Evolutionary conservation across 2,329 filamentous ascomycete genomes (phyloP).

Genomic region (Cryoendolithus antarcticus): DNA sequence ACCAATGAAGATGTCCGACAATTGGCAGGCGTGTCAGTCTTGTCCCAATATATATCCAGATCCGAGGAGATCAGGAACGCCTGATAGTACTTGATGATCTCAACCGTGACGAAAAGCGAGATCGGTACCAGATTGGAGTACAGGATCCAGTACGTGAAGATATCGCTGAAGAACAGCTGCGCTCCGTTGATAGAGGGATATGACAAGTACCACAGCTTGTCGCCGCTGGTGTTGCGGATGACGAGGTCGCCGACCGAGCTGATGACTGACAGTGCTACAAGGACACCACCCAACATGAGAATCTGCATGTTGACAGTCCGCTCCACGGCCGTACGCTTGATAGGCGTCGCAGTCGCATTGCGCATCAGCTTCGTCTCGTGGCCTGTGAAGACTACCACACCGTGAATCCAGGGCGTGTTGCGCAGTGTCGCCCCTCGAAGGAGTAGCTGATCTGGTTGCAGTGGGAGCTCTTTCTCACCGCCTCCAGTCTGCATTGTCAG

Average conservation of each 20-base stretch:
- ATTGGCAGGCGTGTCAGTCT: constrained; percentile 87
- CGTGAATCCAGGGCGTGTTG: constrained; percentile 96
- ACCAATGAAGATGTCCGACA: constrained; percentile 94
- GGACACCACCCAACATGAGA: constrained; percentile 72
- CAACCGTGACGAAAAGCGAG: constrained; percentile 92
- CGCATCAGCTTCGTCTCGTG: constrained; percentile 99
- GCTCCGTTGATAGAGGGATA: constrained; percentile 55
- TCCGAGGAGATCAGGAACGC: constrained; percentile 97
- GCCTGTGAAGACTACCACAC: constrained; percentile 89
- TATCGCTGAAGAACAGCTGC: constrained; percentile 78
- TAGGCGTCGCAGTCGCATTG: constrained; percentile 91
- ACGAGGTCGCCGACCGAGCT: constrained; percentile 86
- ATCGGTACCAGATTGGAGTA: constrained; percentile 96
- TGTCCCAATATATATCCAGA: constrained; percentile 93
- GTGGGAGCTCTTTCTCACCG: constrained; percentile 79
- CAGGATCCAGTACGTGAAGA: constrained; percentile 96
- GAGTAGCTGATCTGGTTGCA: constrained; percentile 85
- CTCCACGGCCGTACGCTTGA: constrained; percentile 95
- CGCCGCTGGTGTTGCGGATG: constrained; percentile 51
- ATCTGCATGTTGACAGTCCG: constrained; percentile 88
- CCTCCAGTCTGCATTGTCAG: constrained; percentile 82
- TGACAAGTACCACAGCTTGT: constrained; percentile 59
- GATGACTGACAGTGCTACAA: constrained; percentile 73
- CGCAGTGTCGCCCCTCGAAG: constrained; percentile 85
- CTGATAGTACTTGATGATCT: constrained; percentile 96